A percentile compares a stretch with the other conserved stretches of the same genome.
Evolutionary conservation across 805 yeast genomes (phyloP).

Genomic region (Zygosaccharomyces siamensis): DNA sequence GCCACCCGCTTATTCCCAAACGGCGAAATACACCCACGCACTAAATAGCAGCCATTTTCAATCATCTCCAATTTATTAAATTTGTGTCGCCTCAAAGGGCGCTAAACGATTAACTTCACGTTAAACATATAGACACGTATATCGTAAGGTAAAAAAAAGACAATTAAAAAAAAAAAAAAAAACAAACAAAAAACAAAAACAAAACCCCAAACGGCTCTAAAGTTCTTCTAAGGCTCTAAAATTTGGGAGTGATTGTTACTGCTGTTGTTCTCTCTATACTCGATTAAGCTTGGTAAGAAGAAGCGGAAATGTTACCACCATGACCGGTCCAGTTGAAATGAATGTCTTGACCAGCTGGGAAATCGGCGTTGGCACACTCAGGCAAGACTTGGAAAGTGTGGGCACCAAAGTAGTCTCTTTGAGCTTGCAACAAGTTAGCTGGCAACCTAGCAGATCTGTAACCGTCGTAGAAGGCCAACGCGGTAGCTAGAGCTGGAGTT

Average conservation of each 20-base stretch:
- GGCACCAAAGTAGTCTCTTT: constrained; percentile 99
- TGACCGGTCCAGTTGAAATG: constrained; percentile 99
- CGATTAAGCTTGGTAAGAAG: constrained; percentile 82
- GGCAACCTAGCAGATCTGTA: constrained; percentile 94
- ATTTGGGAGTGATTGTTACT: too few species aligned
- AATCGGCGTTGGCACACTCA: constrained; percentile 67
- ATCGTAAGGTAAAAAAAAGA: neutral
- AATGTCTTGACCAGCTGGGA: constrained; percentile 77
- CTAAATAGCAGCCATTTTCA: too few species aligned
- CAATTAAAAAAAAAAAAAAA: neutral
- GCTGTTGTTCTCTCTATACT: neutral
- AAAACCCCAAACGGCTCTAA: too few species aligned
- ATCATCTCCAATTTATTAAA: too few species aligned
- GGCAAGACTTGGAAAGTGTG: constrained; percentile 97
- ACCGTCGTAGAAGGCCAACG: constrained; percentile 96
- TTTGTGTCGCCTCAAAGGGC: constrained; percentile 5
- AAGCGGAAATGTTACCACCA: constrained; percentile 96
- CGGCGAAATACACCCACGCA: too few species aligned
- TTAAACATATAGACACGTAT: neutral
- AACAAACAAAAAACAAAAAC: neutral
- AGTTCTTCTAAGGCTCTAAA: too few species aligned
- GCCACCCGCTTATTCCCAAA: too few species aligned
- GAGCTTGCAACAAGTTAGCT: constrained; percentile 98
- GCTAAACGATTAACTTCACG: neutral
- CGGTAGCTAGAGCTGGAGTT: constrained; percentile 96